Evolutionary conservation across 2,329 filamentous ascomycete genomes (phyloP).

Genomic region (Ilyonectria destructans): DNA sequence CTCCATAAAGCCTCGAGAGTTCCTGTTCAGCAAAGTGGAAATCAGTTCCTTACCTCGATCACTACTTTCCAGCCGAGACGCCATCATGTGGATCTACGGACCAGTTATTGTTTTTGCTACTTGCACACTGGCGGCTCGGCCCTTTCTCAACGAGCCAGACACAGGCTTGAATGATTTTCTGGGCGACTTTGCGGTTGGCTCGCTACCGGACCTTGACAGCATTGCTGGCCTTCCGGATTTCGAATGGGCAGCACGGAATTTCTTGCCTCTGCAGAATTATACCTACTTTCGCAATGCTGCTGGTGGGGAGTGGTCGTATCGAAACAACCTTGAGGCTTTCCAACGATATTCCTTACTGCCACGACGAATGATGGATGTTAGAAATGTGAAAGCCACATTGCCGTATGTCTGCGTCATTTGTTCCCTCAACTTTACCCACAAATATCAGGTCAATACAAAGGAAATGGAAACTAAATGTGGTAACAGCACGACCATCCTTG

Average conservation of each 20-base stretch:
- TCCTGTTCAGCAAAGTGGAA: too few relatives aligned
- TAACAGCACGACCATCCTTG: slow-evolving; percentile 65
- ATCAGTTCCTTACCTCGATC: too few relatives aligned
- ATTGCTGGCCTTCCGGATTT: slow-evolving; percentile 70
- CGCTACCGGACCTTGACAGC: slow-evolving; percentile 60
- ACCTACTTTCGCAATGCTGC: slow-evolving; percentile 72
- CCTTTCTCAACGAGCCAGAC: slow-evolving; percentile 63
- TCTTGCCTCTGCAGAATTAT: slow-evolving; percentile 64
- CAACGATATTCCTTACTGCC: slow-evolving; percentile 65
- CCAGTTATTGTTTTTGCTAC: not conserved
- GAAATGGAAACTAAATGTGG: slow-evolving; percentile 13
- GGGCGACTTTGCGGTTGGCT: slow-evolving; percentile 52
- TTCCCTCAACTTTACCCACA: too few relatives aligned
- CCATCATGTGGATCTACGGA: too few relatives aligned
- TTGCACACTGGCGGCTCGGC: slow-evolving; percentile 56
- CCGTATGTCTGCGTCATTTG: slow-evolving; percentile 29
- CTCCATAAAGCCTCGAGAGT: too few relatives aligned
- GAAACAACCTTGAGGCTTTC: slow-evolving; percentile 71
- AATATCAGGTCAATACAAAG: not conserved
- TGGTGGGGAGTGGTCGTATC: slow-evolving; percentile 70
- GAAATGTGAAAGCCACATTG: slow-evolving; percentile 59
- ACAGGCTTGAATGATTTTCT: slow-evolving; percentile 61
- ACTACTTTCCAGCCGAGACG: too few relatives aligned
- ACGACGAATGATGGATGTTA: slow-evolving; percentile 66
- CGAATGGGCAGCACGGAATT: slow-evolving; percentile 66